phyloP scores from a whole-genome alignment of 768 basidiomycete genomes.

The Macrolepiota fuliginosa region DNA sequence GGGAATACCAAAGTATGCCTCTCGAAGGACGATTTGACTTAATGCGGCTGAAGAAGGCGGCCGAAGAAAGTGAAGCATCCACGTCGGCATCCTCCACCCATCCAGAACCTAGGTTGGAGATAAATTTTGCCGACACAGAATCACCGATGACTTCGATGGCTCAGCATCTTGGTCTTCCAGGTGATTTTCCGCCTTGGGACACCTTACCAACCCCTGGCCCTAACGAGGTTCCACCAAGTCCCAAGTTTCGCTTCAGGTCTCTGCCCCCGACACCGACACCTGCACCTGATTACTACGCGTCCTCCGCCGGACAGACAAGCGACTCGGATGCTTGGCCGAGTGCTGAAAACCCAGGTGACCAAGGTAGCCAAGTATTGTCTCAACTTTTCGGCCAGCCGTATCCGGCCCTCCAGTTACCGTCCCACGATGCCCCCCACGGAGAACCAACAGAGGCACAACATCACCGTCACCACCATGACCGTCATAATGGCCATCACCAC shows the following conservation, averaged over 20 bases:
- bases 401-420: neutral
- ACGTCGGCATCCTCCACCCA: slow-evolving; percentile 19
- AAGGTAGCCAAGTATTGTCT: neutral
- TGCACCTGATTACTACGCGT: slow-evolving; percentile 8
- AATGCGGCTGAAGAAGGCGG: slow-evolving; percentile 52
- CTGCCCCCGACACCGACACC: slow-evolving; percentile 47
- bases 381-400: slow-evolving; percentile 18
- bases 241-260: slow-evolving; percentile 44
- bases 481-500: neutral
- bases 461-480: neutral
- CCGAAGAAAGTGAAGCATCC: slow-evolving; percentile 6
- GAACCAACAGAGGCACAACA: neutral
- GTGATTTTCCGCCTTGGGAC: slow-evolving; percentile 38
- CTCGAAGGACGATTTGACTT: slow-evolving; percentile 87
- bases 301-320: slow-evolving; percentile 12
- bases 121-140: slow-evolving; percentile 14
- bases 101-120: slow-evolving; percentile 3
- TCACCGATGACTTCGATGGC: slow-evolving; percentile 36
- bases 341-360: neutral
- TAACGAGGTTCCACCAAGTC: slow-evolving; percentile 62
- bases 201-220: slow-evolving; percentile 61
- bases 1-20: slow-evolving; percentile 79
- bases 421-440: neutral
- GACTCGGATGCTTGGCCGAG: slow-evolving; percentile 6
- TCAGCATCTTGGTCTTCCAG: slow-evolving; percentile 28